Base-by-base conservation (phyloP, 2,329 filamentous ascomycete genomes). In the Ceratocystis cubensis region DNA sequence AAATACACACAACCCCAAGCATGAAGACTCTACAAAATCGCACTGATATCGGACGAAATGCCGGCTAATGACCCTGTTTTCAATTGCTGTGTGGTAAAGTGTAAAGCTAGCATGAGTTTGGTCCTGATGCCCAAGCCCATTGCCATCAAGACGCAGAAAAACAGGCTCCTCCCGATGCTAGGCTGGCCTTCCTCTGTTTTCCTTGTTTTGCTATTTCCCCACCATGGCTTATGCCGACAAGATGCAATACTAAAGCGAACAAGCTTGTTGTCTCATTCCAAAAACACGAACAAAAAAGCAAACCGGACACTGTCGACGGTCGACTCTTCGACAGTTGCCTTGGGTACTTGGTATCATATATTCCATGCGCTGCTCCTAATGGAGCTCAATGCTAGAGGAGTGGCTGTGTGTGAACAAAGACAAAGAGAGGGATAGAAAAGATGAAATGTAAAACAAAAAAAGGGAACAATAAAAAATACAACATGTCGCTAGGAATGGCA, bases 321-420 rank as follows among this genome's bases (percentile, higher is more conserved):
- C 37, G 59, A 65, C 37, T 61, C 20, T 37, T 45, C 41, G 37
- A 48, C 25, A 48, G 48, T 61, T 65, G 25, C 17, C 53, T 65
- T 65, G 53, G 57, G 50, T 61, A 33, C 30, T 65, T 65, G 64
- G 64, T 65, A 65, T 65, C 64, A 65, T 65, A 65, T 45, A 37
- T 46, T 28, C 64, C 64, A 65, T 65, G 64, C 56, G 37, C 28
- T 57, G 37, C 53, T 50, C 64, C 37, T 33, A 44, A 45, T 20
- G 53, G 59, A 65, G 22, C 50, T 37, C 64, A 65, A 65, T 59
- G 64, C 64, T 46, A 30, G 37, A 57, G 64, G 44, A 7, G 45
- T 61, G 64, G 33, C 44, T 61, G 56, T 65, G 30, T 22, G 48
- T 65, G 50, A 41, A 50, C 15, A 44, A 25, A 56, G 20, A 44